Evolutionary conservation across 2,329 filamentous ascomycete genomes (phyloP), one percentile per base, ranked within the genome.

Genomic region (Mycogone perniciosa): DNA sequence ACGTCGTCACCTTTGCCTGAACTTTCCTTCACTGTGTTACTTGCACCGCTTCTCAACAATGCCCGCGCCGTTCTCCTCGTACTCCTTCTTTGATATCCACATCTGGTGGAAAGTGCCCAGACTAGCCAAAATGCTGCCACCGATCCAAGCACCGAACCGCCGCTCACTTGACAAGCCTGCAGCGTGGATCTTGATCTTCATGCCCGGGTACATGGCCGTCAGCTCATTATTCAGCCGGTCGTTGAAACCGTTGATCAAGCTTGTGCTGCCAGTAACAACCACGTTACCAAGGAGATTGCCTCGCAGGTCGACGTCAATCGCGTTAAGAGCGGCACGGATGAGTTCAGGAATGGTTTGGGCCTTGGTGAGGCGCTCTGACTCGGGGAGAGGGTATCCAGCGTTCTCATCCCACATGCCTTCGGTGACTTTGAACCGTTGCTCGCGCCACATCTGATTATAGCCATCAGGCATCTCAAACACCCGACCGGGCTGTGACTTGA

Each of bases 91-190:
- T 27, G 86, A 92, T 61, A 99, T 95, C 93, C 93, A 99, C 87
- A 99, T 92, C 75, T 99, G 93, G 73, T 99, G 93, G 72, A 99
- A 99, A 10, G 91, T 96, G 7, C 95, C 95, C 71, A 99, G 70
- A 69, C 91, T 96, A 6, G 89, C 91, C 59, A 99, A 75, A 60
- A 99, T 96, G 70, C 90, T 96, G 42, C 93, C 93, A 43, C 95
- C 93, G 59, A 99, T 90, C 92, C 93, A 99, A 45, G 88, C 85
- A 26, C 89, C 91, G 68, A 95, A 97, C 58, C 90, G 86, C 48
- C 95, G 76, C 76, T 99, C 95, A 35, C 86, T 88, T 1, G 88
- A 88, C 61, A 92, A 82, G 13, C 89, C 89, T 0, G 90, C 86
- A 0, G 93, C 89, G 60, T 93, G 87, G 35, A 99, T 82, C 69